phyloP scores from a whole-genome alignment of 768 basidiomycete species.

The Amanita rubescens region DNA sequence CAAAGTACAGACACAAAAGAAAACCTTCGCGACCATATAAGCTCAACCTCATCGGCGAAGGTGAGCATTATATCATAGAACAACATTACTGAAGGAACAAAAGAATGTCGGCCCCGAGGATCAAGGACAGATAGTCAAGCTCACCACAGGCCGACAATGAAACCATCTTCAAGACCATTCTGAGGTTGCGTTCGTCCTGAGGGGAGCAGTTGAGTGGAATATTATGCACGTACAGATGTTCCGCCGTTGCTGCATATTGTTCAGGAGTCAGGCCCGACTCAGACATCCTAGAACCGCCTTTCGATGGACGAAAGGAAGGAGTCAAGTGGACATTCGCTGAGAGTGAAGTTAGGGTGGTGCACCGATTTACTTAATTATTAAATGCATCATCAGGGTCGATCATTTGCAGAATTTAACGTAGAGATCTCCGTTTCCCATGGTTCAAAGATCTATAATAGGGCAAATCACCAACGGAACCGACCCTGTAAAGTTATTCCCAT shows the following conservation, averaged over 20 bases:
- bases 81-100: constrained; percentile 22
- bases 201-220: not conserved
- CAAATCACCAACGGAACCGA: too few relatives aligned
- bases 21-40: constrained; percentile 25
- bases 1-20: constrained; percentile 23
- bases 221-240: constrained; percentile 12
- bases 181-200: constrained; percentile 5
- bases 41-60: constrained; percentile 27
- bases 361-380: not conserved
- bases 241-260: constrained; percentile 11
- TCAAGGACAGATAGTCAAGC: not conserved
- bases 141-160: constrained; percentile 30
- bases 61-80: constrained; percentile 31
- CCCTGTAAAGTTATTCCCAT: too few relatives aligned
- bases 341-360: not conserved
- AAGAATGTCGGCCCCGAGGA: not conserved
- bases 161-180: constrained; percentile 29
- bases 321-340: not conserved
- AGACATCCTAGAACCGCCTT: not conserved
- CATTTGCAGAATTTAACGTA: constrained; percentile 23
- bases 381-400: constrained; percentile 12
- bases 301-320: not conserved
- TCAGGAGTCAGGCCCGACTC: constrained; percentile 5
- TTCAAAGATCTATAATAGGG: too few relatives aligned
- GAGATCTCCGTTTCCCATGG: too few relatives aligned